phyloP scores from a whole-genome alignment of 768 basidiomycete genomes.

The Leucocoprinus leucothites region DNA sequence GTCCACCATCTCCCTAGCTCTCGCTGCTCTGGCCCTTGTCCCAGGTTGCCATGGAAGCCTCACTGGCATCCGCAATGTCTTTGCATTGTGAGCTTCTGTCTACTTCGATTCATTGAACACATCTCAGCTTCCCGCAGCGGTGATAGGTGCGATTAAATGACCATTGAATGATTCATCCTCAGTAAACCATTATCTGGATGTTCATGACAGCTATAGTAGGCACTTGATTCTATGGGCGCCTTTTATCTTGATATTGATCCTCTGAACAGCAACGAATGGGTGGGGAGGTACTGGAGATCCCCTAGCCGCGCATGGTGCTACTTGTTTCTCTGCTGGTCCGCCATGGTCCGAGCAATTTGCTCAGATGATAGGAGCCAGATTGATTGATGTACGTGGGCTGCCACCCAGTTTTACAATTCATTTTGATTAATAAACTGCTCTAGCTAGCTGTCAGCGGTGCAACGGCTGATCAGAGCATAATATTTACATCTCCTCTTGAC shows the following conservation, averaged over 20 bases:
- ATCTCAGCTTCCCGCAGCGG: not conserved
- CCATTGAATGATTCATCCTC: no score
- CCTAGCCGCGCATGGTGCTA: slow-evolving; percentile 13
- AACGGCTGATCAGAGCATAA: slow-evolving; percentile 16
- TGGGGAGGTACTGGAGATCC: slow-evolving; percentile 20
- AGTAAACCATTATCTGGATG: no score
- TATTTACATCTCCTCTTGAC: slow-evolving; percentile 20
- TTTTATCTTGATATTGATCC: not conserved
- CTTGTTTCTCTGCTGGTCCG: slow-evolving; percentile 20
- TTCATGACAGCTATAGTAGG: slow-evolving; percentile 3
- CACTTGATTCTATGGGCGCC: no score
- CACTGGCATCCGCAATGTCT: not conserved
- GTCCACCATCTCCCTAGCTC: no score
- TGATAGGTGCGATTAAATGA: slow-evolving; percentile 1
- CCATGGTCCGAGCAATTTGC: slow-evolving; percentile 20
- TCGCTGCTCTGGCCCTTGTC: not conserved
- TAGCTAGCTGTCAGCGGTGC: slow-evolving; percentile 22
- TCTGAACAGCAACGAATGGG: slow-evolving; percentile 16
- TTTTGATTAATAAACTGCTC: not conserved
- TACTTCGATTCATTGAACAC: not conserved
- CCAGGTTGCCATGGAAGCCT: not conserved
- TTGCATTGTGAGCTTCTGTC: slow-evolving; percentile 1
- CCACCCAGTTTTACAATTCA: not conserved
- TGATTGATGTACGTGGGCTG: slow-evolving; percentile 14
- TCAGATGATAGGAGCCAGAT: slow-evolving; percentile 15